Evolutionary conservation across 1,139 yeast species (phyloP), one percentile per base, ranked within the genome.

Genomic region (Candida sanyaensis): DNA sequence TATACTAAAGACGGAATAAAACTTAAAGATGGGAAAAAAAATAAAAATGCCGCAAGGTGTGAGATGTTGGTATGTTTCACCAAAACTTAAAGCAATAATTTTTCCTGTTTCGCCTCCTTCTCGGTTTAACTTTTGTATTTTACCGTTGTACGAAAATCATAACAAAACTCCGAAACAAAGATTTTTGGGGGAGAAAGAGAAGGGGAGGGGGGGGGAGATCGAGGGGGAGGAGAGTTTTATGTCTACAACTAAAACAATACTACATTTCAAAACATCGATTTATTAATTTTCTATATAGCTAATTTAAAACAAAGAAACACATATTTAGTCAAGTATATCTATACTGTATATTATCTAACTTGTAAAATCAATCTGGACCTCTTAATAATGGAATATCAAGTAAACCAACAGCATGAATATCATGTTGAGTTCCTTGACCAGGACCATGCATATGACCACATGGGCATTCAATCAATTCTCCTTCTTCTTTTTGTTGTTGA

Each of bases 371-470:
- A 42, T 69, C 74, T 1, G 75, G 75, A 2, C 75, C 75, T 46
- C 72, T 54, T 43, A 70, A 60, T 40, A 62, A 60, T 11, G 65
- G 69, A 12, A 45, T 55, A 29, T 54, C 52, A 27, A 64, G 53
- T 41, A 69, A 57, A 1, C 75, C 75, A 23, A 65, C 65, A 13
- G 75, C 73, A 13, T 48, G 53, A 11, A 62, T 50, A 46, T 70
- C 75, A 40, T 65, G 64, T 38, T 58, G 60, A 34, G 56, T 51
- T 1, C 64, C 66, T 39, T 62, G 68, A 6, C 71, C 72, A 2
- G 73, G 71, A 1, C 75, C 75, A 50, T 70, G 75, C 37, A 70
- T 54, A 48, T 63, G 58, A 4, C 75, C 75, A 55, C 75, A 70
- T 1, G 68, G 65, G 51, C 75, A 70, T 41, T 55, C 61, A 26